Evolutionary conservation across 805 yeast genomes (phyloP), one percentile per base, ranked within the genome.

Genomic region (Barnettozyma siamensis): DNA sequence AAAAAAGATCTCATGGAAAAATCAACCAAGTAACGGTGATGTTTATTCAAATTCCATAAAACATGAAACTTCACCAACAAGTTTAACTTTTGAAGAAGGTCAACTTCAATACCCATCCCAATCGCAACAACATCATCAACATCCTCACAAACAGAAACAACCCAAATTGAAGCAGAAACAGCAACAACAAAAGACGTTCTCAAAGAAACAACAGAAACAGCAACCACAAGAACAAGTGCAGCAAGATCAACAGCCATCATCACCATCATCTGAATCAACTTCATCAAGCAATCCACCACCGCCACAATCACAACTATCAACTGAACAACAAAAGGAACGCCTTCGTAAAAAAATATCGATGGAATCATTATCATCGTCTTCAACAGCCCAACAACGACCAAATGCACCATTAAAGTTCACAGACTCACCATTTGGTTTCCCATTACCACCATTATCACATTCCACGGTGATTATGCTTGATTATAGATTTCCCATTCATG

Each of bases 401-500:
- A 77, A 77, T 50, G 76, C 77, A 19, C 79, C 81, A 3, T 63
- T 77, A 23, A 68, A 72, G 40, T 76, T 76, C 60, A 73, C 86
- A 3, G 94, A 84, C 50, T 82, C 91, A 21, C 91, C 94, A 3
- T 84, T 85, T 64, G 95, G 95, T 4, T 85, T 85, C 62, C 94
- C 95, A 7, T 64, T 85, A 41, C 95, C 95, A 1, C 88, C 88
- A 29, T 75, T 87, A 15, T 80, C 91, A 0, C 73, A 72, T 23
- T 81, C 91, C 1, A 85, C 93, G 0, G 67, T 85, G 30, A 74
- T 83, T 16, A 85, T 85, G 95, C 67, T 84, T 44, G 91, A 84
- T 57, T 80, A 83, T 54, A 70, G 99, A 48, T 84, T 86, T 60
- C 97, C 98, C 0, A 80, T 93, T 35, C 96, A 91, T 61, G 95